Evolutionary conservation across 768 basidiomycete genomes (phyloP), one percentile per base, ranked within the genome.

Genomic region (Podaxis carcinomalis): DNA sequence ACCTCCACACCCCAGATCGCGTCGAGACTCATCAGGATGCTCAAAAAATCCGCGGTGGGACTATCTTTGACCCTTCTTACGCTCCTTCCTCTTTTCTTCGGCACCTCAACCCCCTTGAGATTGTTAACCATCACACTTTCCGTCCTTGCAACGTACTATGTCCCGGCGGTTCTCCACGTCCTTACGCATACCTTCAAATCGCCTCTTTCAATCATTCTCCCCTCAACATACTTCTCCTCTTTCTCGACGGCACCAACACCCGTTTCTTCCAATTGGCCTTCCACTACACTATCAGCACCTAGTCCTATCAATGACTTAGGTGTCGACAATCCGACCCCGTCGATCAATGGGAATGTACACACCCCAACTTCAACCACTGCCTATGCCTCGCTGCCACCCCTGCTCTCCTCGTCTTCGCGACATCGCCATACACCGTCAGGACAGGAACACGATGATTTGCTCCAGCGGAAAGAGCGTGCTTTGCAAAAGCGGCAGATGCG

Each of bases 401-500:
- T 19, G 11, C 27, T 53, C 35, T 25, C 49, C 21, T 39, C 39
- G 19, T 59, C 50, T 19, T 44, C 59, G 10, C 42, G 59, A n/a
- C 52, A 54, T n/a, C 59, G 59, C 68, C 59, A 66, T 53, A 36
- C 69, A 68, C 40, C 66, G 64, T 61, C 66, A 62, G 21, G 59
- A 64, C 44, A 49, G 42, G 72, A 77, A 13, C 73, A 77, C 19
- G 89, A 92, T 68, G 87, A 90, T 59, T 83, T 98, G 21, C 75
- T 98, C 35, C 85, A 90, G 66, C 81, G 90, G 63, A 98, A 98
- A 75, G 95, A 98, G 73, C 78, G 85, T 50, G 86, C 86, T 44
- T 75, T 98, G 62, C 95, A 97, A 73, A 83, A 83, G 57, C 79
- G 82, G 50, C 83, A 93, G 66, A 79, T 87, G 47, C 83, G 84